A percentile compares a stretch with the other conserved stretches of the same genome.
Conservation (phyloP, 306 rosid genomes). For the Oemleria cerasiformis region DNA sequence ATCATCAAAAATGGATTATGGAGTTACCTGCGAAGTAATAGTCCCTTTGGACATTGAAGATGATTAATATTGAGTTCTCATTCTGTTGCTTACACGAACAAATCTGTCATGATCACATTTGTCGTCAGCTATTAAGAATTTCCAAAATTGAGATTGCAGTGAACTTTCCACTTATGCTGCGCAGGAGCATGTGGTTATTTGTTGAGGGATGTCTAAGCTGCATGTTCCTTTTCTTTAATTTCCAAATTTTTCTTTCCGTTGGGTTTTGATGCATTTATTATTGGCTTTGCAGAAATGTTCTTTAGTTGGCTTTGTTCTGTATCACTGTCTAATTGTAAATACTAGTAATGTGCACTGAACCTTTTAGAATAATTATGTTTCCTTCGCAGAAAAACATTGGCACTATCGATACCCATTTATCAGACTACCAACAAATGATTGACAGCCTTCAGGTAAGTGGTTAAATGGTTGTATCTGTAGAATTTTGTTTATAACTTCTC, state of each 20-base stretch:
- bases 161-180: background rate
- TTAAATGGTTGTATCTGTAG: conserved; percentile 1
- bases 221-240: conserved; percentile 1
- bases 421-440: conserved; percentile 63
- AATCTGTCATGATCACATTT: conserved; percentile 5
- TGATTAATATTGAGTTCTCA: background rate
- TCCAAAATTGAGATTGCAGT: background rate
- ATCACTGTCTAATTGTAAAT: background rate
- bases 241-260: conserved; percentile 11
- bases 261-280: background rate
- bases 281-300: conserved; percentile 14
- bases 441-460: conserved; percentile 55
- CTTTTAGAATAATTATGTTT: conserved; percentile 3
- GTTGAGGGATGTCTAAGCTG: conserved; percentile 9
- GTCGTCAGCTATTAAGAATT: background rate
- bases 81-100: conserved; percentile 1
- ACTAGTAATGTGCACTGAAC: background rate
- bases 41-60: background rate
- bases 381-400: conserved; percentile 55
- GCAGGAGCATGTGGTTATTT: conserved; percentile 8
- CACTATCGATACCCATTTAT: conserved; percentile 52
- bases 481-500: conserved; percentile 5
- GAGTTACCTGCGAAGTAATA: background rate
- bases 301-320: background rate
- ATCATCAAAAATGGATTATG: background rate